phyloP scores from a whole-genome alignment of 768 basidiomycete genomes.

The Fistulinella prunicolor region DNA sequence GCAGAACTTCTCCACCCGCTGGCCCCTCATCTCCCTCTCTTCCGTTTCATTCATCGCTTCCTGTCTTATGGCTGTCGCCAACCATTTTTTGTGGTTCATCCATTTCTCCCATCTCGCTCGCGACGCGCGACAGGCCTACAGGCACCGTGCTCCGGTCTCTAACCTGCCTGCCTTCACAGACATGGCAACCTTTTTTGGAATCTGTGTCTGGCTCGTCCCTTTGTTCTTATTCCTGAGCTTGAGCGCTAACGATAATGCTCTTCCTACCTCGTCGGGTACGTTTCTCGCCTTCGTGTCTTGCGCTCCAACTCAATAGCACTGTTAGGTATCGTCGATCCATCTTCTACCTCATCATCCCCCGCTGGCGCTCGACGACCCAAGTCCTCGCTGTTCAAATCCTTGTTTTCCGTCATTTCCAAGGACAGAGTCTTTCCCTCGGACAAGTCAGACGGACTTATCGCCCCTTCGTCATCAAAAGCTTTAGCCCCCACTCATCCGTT shows the following conservation, averaged over 20 bases:
- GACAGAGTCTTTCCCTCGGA: constrained; percentile 45
- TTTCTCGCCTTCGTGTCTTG: not conserved
- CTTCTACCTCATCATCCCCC: constrained; percentile 16
- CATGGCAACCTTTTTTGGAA: constrained; percentile 78
- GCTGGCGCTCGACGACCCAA: constrained; percentile 42
- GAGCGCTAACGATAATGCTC: constrained; percentile 94
- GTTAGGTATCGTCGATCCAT: constrained; percentile 22
- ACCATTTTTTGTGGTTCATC: constrained; percentile 98
- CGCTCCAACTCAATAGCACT: not conserved
- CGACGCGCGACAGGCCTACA: constrained; percentile 51
- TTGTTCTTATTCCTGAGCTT: constrained; percentile 94
- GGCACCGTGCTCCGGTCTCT: constrained; percentile 41
- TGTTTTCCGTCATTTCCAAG: constrained; percentile 45
- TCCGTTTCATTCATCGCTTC: constrained; percentile 84
- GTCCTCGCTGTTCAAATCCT: constrained; percentile 65
- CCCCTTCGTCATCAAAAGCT: constrained; percentile 45
- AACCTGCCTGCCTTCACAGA: constrained; percentile 56
- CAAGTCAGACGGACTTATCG: constrained; percentile 66
- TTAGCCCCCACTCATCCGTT: constrained; percentile 14
- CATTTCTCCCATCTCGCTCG: constrained; percentile 78
- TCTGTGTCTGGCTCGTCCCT: constrained; percentile 88
- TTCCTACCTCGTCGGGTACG: constrained; percentile 67
- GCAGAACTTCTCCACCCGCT: constrained; percentile 84
- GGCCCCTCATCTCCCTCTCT: constrained; percentile 92
- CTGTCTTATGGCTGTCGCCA: constrained; percentile 76